Conservation (phyloP, 805 yeast species). For the Yarrowia sp. region DNA sequence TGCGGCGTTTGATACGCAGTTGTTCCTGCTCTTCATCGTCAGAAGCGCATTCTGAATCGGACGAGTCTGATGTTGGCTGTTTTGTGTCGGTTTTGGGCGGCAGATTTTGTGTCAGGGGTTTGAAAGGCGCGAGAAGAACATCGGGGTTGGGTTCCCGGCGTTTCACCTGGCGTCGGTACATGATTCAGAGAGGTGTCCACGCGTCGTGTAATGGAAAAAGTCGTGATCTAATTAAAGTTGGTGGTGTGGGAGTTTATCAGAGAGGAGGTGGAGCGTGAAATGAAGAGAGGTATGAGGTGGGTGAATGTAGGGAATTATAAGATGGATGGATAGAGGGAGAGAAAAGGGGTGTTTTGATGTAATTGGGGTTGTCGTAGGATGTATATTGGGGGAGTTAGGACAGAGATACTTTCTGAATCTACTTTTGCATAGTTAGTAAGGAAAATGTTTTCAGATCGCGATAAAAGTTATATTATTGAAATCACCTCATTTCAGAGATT, state of each 20-base stretch:
- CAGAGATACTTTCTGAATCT: no score
- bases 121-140: slow-evolving; percentile 16
- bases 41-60: slow-evolving; percentile 2
- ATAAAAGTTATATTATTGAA: no score
- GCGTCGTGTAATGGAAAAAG: slow-evolving; percentile 12
- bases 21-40: slow-evolving; percentile 17
- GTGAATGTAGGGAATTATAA: no score
- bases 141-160: slow-evolving; percentile 9
- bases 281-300: no score
- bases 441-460: no score
- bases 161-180: neutral
- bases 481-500: no score
- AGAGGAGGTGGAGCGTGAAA: neutral
- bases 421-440: no score
- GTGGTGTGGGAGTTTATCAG: neutral
- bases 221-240: neutral
- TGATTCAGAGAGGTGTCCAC: neutral
- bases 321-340: neutral
- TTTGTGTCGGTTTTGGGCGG: neutral
- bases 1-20: slow-evolving; percentile 5
- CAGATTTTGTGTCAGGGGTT: slow-evolving; percentile 3
- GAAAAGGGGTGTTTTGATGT: neutral
- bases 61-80: neutral
- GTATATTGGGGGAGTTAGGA: no score
- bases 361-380: no score